Evolutionary conservation across 306 rosid species (phyloP), one percentile per base, ranked within the genome.

Genomic region (Trichosanthes truncata): DNA sequence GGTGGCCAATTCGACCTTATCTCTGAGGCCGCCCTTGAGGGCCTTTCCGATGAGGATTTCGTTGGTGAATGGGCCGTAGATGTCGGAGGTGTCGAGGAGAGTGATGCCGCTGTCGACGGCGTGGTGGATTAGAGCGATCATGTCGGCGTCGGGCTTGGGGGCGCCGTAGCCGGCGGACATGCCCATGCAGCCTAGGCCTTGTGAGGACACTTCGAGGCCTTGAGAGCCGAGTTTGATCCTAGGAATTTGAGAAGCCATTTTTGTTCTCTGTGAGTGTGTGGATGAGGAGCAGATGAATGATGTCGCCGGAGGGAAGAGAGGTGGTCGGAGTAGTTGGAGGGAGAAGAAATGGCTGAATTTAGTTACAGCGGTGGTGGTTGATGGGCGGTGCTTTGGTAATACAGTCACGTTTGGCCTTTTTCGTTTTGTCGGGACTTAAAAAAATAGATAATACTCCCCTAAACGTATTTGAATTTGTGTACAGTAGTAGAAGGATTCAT

Each of bases 181-280:
- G 13, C 91, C 84, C 96, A 89, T 86, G 76, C 97, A 91, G 4
- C 97, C 94, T 31, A 91, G 88, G 60, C 94, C 97, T 36, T 91
- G 92, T 1, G 80, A 76, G 0, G 97, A 89, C 2, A 89, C 93
- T 59, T 86, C 93, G 29, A 91, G 60, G 23, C 96, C 96, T 53
- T 87, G 84, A 12, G 93, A 91, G 0, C 93, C 96, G 46, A 91
- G 81, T 83, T 89, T 91, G 80, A 91, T 91, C 78, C 90, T 89
- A 9, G 83, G 82, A 9, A 87, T 4, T 69, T 69, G 52, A 29
- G 51, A 61, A 38, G 84, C 83, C 95, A 86, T 88, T 33, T 40
- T n/a, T 9, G 31, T 23, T 55, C 51, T 46, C 4, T 46, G 15
- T 46, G 61, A 36, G 35, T 15, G 43, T 0, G 6, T 26, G 13